Conservation (phyloP, 768 basidiomycete species). For the Panaeolus cyanescens region DNA sequence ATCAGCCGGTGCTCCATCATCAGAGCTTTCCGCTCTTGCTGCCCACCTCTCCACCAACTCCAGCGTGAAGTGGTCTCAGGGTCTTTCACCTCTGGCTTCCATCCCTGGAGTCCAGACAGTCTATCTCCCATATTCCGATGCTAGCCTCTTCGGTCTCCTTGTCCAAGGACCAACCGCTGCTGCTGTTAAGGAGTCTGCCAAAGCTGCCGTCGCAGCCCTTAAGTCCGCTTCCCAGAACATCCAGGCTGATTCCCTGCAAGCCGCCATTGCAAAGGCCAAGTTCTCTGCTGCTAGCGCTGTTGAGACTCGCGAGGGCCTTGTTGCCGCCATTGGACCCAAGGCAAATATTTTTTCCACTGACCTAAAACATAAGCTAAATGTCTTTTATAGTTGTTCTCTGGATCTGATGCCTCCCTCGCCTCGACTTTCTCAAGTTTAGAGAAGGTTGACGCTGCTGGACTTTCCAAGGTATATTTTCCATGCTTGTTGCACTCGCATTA, state of each 20-base stretch:
- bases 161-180: slow-evolving; percentile 68
- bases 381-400: slow-evolving; percentile 56
- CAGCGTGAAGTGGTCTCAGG: slow-evolving; percentile 86
- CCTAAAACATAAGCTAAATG: neutral
- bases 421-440: slow-evolving; percentile 70
- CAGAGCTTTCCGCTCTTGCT: slow-evolving; percentile 78
- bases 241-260: slow-evolving; percentile 71
- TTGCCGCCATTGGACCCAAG: slow-evolving; percentile 63
- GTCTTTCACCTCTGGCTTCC: slow-evolving; percentile 67
- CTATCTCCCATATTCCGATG: slow-evolving; percentile 90
- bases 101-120: slow-evolving; percentile 71
- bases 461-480: slow-evolving; percentile 63
- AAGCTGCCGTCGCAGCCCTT: slow-evolving; percentile 68
- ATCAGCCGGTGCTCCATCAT: slow-evolving; percentile 56
- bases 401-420: slow-evolving; percentile 54
- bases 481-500: neutral
- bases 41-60: slow-evolving; percentile 79
- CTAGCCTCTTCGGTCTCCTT: slow-evolving; percentile 81
- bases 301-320: slow-evolving; percentile 72
- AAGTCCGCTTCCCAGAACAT: slow-evolving; percentile 63
- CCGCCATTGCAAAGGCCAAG: slow-evolving; percentile 86
- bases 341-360: slow-evolving; percentile 37
- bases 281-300: slow-evolving; percentile 72
- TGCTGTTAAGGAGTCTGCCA: slow-evolving; percentile 67
- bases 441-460: slow-evolving; percentile 60